Percentiles rank a stretch among this genome's conserved stretches.
phyloP scores from a whole-genome alignment of 2,329 filamentous ascomycete genomes.

The Colletotrichum gigasporum region DNA sequence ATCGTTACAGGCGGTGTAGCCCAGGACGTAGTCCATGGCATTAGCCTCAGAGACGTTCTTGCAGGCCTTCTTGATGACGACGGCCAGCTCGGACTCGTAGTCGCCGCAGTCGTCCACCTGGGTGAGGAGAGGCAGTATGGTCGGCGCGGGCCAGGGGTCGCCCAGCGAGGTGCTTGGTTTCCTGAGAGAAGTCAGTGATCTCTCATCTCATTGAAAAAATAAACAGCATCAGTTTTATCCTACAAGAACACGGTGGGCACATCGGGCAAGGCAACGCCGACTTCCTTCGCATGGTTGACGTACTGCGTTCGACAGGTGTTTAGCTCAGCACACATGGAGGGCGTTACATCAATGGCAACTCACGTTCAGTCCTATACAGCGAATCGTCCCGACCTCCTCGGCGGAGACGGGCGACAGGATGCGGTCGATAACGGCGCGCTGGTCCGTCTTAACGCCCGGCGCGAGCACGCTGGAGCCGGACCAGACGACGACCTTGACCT shows the following conservation, averaged over 20 bases:
- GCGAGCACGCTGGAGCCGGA: constrained; percentile 66
- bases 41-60: constrained; percentile 65
- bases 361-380: constrained; percentile 67
- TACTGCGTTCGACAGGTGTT: constrained; percentile 38
- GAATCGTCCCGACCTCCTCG: constrained; percentile 38
- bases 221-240: not conserved
- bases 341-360: constrained; percentile 37
- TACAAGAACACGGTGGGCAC: constrained; percentile 66
- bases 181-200: constrained; percentile 24
- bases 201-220: not conserved
- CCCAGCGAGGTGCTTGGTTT: constrained; percentile 64
- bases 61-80: constrained; percentile 61
- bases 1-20: constrained; percentile 72
- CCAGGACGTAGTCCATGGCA: constrained; percentile 68
- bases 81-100: constrained; percentile 67
- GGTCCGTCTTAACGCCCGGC: constrained; percentile 61
- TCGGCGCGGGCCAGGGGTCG: constrained; percentile 62
- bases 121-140: constrained; percentile 58
- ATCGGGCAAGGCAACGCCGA: constrained; percentile 59
- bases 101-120: constrained; percentile 63
- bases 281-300: constrained; percentile 53
- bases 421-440: constrained; percentile 53
- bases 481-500: constrained; percentile 66
- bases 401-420: constrained; percentile 55
- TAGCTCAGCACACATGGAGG: not conserved